Conservation (phyloP, 2,329 filamentous ascomycete species). For the Trichoderma koningiopsis region DNA sequence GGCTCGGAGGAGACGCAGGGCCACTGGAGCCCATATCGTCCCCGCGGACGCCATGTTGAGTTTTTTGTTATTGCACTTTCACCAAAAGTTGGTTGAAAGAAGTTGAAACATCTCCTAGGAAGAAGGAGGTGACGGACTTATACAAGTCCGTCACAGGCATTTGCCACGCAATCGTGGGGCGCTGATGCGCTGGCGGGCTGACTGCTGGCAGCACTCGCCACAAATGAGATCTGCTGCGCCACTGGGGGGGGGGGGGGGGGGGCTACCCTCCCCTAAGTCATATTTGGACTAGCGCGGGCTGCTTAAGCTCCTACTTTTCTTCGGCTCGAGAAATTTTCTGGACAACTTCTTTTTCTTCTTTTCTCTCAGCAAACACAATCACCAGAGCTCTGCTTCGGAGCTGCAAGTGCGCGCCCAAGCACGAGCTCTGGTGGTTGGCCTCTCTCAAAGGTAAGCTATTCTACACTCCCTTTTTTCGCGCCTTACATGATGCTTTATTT, state of each 20-base stretch:
- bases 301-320: constrained; percentile 31
- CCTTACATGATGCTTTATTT: constrained; percentile 39
- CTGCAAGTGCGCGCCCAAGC: constrained; percentile 30
- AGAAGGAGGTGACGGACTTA: constrained; percentile 12
- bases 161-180: constrained; percentile 34
- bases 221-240: constrained; percentile 31
- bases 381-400: constrained; percentile 14
- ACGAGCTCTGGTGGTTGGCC: constrained; percentile 20
- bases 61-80: constrained; percentile 29
- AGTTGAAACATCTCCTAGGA: constrained; percentile 27
- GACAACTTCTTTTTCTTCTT: constrained; percentile 27
- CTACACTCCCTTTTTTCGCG: constrained; percentile 23
- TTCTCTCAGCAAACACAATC: constrained; percentile 28
- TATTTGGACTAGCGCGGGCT: constrained; percentile 33
- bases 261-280: constrained; percentile 27
- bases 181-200: constrained; percentile 36
- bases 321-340: constrained; percentile 33
- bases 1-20: constrained; percentile 57
- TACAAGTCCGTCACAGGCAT: constrained; percentile 25
- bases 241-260: too few species aligned
- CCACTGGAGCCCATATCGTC: constrained; percentile 58
- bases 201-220: constrained; percentile 41
- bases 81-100: constrained; percentile 24
- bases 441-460: constrained; percentile 24
- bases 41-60: constrained; percentile 57